Percentiles rank a stretch among this genome's conserved stretches.
phyloP scores from a whole-genome alignment of 148 eudicot genomes.

The Rhododendron griersonianum region DNA sequence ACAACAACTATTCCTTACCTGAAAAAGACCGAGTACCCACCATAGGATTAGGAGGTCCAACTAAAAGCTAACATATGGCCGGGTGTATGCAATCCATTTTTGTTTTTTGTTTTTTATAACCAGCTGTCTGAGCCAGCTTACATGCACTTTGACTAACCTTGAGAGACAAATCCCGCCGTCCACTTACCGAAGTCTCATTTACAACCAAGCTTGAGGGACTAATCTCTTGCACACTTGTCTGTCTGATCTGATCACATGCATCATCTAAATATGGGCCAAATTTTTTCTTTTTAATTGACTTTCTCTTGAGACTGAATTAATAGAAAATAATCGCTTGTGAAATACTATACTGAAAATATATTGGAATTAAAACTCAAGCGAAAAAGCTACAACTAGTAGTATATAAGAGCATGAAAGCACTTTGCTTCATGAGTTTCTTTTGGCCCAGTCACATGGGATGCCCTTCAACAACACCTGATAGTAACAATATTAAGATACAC shows the following conservation, averaged over 20 bases:
- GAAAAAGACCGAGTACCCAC: conserved; percentile 29
- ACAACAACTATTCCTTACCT: conserved; percentile 21
- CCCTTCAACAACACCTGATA: not conserved
- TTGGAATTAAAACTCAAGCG: conserved; percentile 1
- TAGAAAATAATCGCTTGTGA: not conserved
- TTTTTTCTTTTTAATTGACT: not conserved
- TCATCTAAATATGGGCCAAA: not conserved
- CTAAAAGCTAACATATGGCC: not conserved
- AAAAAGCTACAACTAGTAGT: not conserved
- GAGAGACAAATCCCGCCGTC: too few relatives aligned
- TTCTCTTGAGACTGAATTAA: not conserved
- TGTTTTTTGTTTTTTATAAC: too few relatives aligned
- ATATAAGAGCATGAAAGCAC: not conserved
- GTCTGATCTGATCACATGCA: not conserved
- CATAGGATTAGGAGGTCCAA: not conserved
- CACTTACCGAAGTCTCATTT: too few relatives aligned
- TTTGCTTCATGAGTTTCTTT: not conserved
- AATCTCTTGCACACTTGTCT: not conserved
- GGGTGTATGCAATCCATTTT: not conserved
- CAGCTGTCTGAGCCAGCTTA: too few relatives aligned
- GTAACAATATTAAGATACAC: not conserved
- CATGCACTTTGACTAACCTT: too few relatives aligned
- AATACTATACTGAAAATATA: not conserved
- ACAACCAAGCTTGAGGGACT: not conserved
- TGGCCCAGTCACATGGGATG: not conserved